Conservation (phyloP, 2,329 filamentous ascomycete species). For the Colletotrichum nymphaeae region DNA sequence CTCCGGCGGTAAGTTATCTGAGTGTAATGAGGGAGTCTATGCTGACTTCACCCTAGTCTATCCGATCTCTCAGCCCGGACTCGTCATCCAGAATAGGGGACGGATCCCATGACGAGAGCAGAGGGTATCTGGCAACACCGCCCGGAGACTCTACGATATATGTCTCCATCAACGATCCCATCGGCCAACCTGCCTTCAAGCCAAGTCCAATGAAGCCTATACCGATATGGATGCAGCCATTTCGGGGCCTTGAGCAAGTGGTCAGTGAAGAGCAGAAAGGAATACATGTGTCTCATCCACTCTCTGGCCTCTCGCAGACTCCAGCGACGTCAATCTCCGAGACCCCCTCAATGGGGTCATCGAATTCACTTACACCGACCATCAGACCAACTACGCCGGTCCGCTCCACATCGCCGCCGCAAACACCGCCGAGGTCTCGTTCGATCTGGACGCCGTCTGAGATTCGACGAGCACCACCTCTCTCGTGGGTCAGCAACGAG, state of each 20-base stretch:
- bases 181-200: constrained; percentile 58
- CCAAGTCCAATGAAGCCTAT: constrained; percentile 63
- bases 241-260: constrained; percentile 27
- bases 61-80: constrained; percentile 3
- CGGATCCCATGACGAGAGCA: constrained; percentile 5
- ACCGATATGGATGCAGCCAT: constrained; percentile 57
- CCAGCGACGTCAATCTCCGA: constrained; percentile 9
- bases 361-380: constrained; percentile 5
- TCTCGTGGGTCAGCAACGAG: constrained; percentile 50
- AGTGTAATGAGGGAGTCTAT: too few species aligned
- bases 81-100: constrained; percentile 10
- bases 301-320: neutral
- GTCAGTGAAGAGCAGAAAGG: constrained; percentile 25
- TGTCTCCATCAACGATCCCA: constrained; percentile 61
- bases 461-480: constrained; percentile 26
- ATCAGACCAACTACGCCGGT: neutral
- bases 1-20: constrained; percentile 18
- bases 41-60: constrained; percentile 13
- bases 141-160: constrained; percentile 52
- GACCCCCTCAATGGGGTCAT: constrained; percentile 6
- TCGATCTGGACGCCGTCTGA: neutral
- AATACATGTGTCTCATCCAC: too few species aligned
- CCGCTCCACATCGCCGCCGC: constrained; percentile 6
- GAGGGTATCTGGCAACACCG: constrained; percentile 14
- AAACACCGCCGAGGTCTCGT: neutral